Evolutionary conservation across 768 basidiomycete species (phyloP).

Genomic region (Strobilomyces confusus): DNA sequence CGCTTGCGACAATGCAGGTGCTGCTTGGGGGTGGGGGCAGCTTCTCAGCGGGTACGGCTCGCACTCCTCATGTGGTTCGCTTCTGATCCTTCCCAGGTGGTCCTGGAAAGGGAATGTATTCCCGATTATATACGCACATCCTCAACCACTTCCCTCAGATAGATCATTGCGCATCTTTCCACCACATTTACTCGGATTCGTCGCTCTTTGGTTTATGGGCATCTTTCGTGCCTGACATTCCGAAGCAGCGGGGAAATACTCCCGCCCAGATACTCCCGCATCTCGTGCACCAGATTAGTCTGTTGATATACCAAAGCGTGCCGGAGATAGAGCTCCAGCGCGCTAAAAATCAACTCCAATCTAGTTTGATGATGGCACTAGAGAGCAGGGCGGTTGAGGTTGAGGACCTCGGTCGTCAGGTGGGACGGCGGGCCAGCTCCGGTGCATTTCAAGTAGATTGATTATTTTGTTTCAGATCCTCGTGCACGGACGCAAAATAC

Average conservation of each 20-base stretch:
- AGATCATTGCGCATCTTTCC: conserved; percentile 95
- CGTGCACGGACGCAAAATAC: conserved; percentile 81
- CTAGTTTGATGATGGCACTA: conserved; percentile 89
- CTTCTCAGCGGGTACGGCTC: conserved; percentile 78
- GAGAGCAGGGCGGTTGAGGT: conserved; percentile 84
- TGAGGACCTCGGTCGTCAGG: conserved; percentile 90
- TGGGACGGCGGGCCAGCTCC: conserved; percentile 27
- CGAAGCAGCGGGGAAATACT: conserved; percentile 55
- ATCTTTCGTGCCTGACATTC: conserved; percentile 66
- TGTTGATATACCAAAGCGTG: conserved; percentile 68
- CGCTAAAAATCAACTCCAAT: conserved; percentile 95
- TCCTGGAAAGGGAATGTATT: conserved; percentile 99
- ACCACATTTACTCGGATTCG: conserved; percentile 94
- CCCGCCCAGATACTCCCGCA: conserved; percentile 75
- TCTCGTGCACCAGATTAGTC: conserved; percentile 82
- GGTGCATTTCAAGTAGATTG: background rate
- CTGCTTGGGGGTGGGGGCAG: conserved; percentile 93
- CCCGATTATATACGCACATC: conserved; percentile 91
- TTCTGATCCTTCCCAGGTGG: conserved; percentile 52
- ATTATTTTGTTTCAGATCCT: conserved; percentile 50
- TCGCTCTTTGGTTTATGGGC: conserved; percentile 92
- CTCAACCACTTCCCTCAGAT: conserved; percentile 91
- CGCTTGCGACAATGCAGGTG: conserved; percentile 90
- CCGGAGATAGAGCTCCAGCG: conserved; percentile 69
- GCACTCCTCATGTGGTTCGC: background rate